Evolutionary conservation across 148 eudicot genomes (phyloP), one percentile per base, ranked within the genome.

Genomic region (Spergularia marina): DNA sequence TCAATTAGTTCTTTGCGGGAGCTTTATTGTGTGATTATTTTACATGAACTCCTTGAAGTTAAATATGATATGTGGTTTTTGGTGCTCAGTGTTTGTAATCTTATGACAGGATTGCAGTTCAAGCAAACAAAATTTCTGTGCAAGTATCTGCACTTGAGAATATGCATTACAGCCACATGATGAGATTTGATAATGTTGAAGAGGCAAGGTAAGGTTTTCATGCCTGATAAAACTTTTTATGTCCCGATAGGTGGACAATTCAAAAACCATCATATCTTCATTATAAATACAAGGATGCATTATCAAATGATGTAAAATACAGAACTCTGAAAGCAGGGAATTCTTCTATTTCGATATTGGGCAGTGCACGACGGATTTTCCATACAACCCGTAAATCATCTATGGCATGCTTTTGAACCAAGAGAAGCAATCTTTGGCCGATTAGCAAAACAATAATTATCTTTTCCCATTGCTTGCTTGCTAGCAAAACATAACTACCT

Each of bases 151-250:
- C 99, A 74, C 77, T 95, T 18, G 99, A 95, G 82, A 95, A 95
- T 77, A 95, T 95, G 90, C 99, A 95, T 82, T 95, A 92, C 70
- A 85, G 88, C 86, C 79, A 95, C 73, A 92, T 92, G 93, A 95
- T 95, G 78, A 86, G 98, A 84, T 90, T 92, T 84, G 96, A 90
- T 67, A 85, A 92, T 68, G 81, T 72, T 83, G 97, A 90, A 74
- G 91, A 92, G 81, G 96, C 89, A 72, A 92, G 97, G 99, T 92
- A 89, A 41, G 15, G 5, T 23, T 11, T 55, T 74, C 15, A 17
- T 78, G 57, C 70, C n/a, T 55, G 30, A 57, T 7, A 9, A 23
- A 23, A 23, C 25, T 34, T n/a, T 47, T 59, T 23, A 14, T 67
- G n/a, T n/a, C 69, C 23, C 58, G 47, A 17, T 51, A 40, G 34